Evolutionary conservation across 2,329 filamentous ascomycete species (phyloP).

Genomic region (Arthroderma sp.): DNA sequence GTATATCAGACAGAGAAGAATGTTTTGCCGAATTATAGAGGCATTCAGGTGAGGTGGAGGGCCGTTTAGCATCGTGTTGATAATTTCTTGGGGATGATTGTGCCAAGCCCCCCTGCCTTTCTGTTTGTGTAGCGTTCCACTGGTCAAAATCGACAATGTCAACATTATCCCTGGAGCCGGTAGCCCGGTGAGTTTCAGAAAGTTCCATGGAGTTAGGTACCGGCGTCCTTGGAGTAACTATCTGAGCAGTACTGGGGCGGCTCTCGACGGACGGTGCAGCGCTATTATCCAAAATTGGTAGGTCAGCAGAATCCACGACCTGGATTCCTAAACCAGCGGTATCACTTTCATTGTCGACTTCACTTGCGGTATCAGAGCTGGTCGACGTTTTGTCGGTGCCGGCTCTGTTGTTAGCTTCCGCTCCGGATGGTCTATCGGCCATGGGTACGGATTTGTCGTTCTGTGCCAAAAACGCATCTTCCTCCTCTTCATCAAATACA

Average conservation of each 20-base stretch:
- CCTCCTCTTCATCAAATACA: constrained; percentile 39
- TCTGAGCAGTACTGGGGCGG: constrained; percentile 4
- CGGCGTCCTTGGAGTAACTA: constrained; percentile 8
- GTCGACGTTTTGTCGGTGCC: not conserved
- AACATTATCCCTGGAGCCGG: constrained; percentile 13
- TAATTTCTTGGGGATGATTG: constrained; percentile 18
- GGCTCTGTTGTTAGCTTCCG: not conserved
- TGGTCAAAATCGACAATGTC: constrained; percentile 22
- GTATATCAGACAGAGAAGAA: constrained; percentile 25
- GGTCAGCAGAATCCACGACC: constrained; percentile 8
- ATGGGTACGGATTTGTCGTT: not conserved
- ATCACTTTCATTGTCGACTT: constrained; percentile 2
- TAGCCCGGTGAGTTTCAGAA: constrained; percentile 1
- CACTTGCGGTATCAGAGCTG: not conserved
- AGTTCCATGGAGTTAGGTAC: constrained; percentile 3
- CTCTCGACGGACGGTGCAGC: constrained; percentile 2
- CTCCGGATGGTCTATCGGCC: not conserved
- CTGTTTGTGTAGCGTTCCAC: constrained; percentile 12
- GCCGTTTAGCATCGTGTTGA: constrained; percentile 25
- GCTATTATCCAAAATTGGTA: constrained; percentile 1
- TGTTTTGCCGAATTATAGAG: constrained; percentile 27
- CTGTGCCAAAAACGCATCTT: constrained; percentile 34
- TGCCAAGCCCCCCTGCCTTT: constrained; percentile 21
- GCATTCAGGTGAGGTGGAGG: constrained; percentile 31
- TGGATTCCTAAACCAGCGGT: constrained; percentile 11